Percentiles rank a stretch among this genome's conserved stretches.
Evolutionary conservation across 257 asterid species (phyloP).

Genomic region (Rauvolfia tetraphylla): DNA sequence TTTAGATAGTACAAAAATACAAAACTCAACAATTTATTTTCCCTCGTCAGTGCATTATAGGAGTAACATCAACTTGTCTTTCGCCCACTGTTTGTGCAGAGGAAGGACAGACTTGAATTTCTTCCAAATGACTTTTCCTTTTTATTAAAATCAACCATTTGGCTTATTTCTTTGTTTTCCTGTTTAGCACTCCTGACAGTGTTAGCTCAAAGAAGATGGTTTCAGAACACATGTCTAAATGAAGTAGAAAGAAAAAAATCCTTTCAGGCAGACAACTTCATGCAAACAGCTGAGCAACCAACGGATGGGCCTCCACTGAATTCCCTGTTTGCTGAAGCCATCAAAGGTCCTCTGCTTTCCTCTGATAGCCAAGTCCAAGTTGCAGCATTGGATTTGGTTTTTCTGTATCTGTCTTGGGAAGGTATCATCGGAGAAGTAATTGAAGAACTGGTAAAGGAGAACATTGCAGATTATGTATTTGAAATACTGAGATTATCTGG

Average conservation of each 20-base stretch:
- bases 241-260: slow-evolving; percentile 28
- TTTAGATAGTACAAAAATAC: background rate
- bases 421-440: slow-evolving; percentile 47
- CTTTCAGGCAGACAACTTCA: slow-evolving; percentile 49
- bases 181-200: slow-evolving; percentile 78
- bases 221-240: slow-evolving; percentile 44
- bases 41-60: background rate
- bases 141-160: background rate
- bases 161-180: slow-evolving; percentile 19
- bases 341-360: slow-evolving; percentile 90
- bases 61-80: background rate
- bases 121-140: background rate
- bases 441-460: slow-evolving; percentile 65
- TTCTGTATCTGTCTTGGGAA: slow-evolving; percentile 51
- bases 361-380: slow-evolving; percentile 86
- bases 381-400: slow-evolving; percentile 65
- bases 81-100: slow-evolving; percentile 1
- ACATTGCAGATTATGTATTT: slow-evolving; percentile 78
- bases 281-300: slow-evolving; percentile 48
- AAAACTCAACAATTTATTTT: background rate
- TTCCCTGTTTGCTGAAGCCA: slow-evolving; percentile 90
- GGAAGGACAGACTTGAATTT: background rate
- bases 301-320: slow-evolving; percentile 47
- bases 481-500: slow-evolving; percentile 91
- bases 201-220: slow-evolving; percentile 74